Base-by-base conservation (phyloP, 106 monocot genomes). In the Dendrobium nobile region DNA sequence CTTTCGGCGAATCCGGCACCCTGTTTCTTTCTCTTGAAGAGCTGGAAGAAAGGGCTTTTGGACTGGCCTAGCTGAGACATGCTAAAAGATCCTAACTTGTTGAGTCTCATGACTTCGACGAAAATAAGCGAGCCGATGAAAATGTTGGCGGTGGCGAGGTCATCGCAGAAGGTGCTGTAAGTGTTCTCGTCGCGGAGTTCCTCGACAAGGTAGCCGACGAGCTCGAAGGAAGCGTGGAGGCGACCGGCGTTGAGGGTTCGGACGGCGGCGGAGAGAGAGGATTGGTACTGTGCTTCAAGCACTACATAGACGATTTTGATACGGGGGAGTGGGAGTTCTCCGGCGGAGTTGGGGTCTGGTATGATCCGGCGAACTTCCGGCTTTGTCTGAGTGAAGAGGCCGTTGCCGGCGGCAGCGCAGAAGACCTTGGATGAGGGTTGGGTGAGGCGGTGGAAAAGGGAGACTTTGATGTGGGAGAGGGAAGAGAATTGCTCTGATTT, bases 31-130 rank as follows among this genome's bases (percentile, higher is more conserved):
- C 81, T 85, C 84, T 88, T 89, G 92, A 92, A 88, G 15, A 92
- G 84, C 80, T 92, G 89, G 82, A 92, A 88, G 82, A 92, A 88
- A 61, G 92, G 89, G 80, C 87, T 87, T 77, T 92, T 89, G 28
- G 92, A 92, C 77, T 92, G 92, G 10, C 92, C 89, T 10, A 92
- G 87, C 86, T 92, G 92, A 65, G 92, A 86, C 89, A 92, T 89
- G 86, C 88, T 89, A 82, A 92, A 92, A 8, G 92, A 89, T 3
- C 92, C 92, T 17, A 92, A 82, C 83, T 92, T 92, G 89, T 92
- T 92, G 68, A 92, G 89, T 72, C 92, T 77, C 92, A 92, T 92
- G 55, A 92, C 89, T 77, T 92, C 92, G 7, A 92, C 89, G 84
- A 92, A 92, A 47, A 92, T 92, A 10, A 92, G 84, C 17, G 92